phyloP scores from a whole-genome alignment of 805 yeast genomes.

The Ogataea haglerorum region DNA sequence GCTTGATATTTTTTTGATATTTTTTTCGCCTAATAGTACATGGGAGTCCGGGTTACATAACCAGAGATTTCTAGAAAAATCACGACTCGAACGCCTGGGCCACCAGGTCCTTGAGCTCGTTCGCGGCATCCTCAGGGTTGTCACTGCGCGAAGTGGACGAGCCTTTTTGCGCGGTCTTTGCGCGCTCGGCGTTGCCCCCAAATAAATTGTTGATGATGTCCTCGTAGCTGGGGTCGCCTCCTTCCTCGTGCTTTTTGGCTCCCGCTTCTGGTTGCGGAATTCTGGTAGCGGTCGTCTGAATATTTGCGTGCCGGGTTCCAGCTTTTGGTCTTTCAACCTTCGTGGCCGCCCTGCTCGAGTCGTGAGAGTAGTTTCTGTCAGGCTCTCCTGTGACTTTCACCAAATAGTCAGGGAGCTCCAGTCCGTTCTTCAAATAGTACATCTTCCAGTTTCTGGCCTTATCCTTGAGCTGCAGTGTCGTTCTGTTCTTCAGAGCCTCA shows the following conservation, averaged over 20 bases:
- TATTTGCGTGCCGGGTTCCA: constrained; percentile 16
- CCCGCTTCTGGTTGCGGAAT: constrained; percentile 7
- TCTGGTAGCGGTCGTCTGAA: constrained; percentile 15
- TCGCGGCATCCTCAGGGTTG: constrained; percentile 24
- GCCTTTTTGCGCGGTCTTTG: constrained; percentile 1
- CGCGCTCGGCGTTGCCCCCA: constrained; percentile 9
- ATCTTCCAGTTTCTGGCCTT: constrained; percentile 96
- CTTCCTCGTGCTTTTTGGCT: constrained; percentile 4
- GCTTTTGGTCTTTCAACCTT: constrained; percentile 23
- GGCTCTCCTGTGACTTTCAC: constrained; percentile 84
- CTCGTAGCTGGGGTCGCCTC: constrained; percentile 21
- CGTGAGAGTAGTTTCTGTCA: constrained; percentile 32
- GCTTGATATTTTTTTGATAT: background rate
- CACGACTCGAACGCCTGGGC: constrained; percentile 32
- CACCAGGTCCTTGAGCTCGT: constrained; percentile 32
- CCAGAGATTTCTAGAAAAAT: constrained; percentile 14
- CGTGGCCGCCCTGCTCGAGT: constrained; percentile 8
- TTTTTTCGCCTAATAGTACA: background rate
- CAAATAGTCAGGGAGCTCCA: constrained; percentile 77
- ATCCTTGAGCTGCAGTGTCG: constrained; percentile 90
- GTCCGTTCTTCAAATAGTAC: constrained; percentile 70
- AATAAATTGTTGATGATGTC: constrained; percentile 25
- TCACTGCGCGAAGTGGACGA: constrained; percentile 3
- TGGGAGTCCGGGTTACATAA: constrained; percentile 13
- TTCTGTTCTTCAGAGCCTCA: constrained; percentile 81